Base-by-base conservation (phyloP, 768 basidiomycete species). In the Favolaschia claudopus region DNA sequence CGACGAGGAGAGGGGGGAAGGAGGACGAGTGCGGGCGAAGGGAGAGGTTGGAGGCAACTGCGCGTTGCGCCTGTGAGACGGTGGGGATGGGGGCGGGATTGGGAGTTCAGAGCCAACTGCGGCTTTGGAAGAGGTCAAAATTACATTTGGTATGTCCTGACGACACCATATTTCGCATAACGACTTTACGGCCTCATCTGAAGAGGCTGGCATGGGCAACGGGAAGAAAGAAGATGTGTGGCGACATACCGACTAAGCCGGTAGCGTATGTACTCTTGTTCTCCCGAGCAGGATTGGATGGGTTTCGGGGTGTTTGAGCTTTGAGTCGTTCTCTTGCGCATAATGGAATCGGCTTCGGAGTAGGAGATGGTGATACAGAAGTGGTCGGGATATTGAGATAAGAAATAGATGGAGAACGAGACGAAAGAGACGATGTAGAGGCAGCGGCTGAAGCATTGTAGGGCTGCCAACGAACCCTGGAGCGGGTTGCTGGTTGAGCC, bases 401-500 rank as follows among this genome's bases (percentile, higher is more conserved):
- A 36, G 79, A 65, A 38, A 70, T 39, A 13, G 73, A 64, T 43
- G 80, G 77, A 40, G 84, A 82, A 58, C 73, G 73, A 58, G 80
- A 71, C 55, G 77, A 70, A 47, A 72, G 72, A n/a, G n/a, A n/a
- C n/a, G n/a, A n/a, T n/a, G n/a, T n/a, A n/a, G n/a, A n/a, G n/a
- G n/a, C n/a, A 40, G 74, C 74, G 51, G 75, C 69, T 51, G 80
- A 72, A 49, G 85, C 70, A 63, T 78, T 75, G 73, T 92, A 93
- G 65, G 91, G 91, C 76, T 92, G 92, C 91, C 91, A 93, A 67
- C 92, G 88, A 66, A 87, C 78, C 72, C 89, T 79, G 47, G 87
- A 77, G 65, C 90, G 86, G 57, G 89, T 79, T 1, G 85, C 82
- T 60, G 87, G 84, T 38, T 87, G 85, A 34, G 88, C 89, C 79